Conservation (phyloP, 192 early-diverging fungal species). For the Bifiguratus adelaidae region DNA sequence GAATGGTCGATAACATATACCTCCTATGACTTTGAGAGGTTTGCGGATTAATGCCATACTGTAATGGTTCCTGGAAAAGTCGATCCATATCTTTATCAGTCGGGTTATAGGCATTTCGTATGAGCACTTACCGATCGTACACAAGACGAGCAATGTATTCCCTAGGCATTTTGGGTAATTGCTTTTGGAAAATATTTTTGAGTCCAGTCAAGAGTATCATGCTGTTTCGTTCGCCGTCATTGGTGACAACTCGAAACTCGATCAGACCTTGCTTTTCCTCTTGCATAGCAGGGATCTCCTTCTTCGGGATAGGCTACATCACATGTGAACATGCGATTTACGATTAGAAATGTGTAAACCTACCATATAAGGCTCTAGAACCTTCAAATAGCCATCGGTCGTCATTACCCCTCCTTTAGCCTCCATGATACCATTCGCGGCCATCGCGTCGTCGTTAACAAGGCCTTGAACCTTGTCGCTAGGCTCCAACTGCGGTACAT, state of each 20-base stretch:
- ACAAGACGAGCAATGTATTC: slow-evolving; percentile 96
- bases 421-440: slow-evolving; percentile 10
- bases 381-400: background rate
- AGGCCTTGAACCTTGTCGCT: too few relatives aligned
- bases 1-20: slow-evolving; percentile 94
- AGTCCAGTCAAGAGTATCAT: slow-evolving; percentile 89
- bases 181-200: slow-evolving; percentile 94
- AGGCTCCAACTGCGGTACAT: too few relatives aligned
- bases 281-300: slow-evolving; percentile 47
- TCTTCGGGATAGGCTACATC: slow-evolving; percentile 17
- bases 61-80: slow-evolving; percentile 58
- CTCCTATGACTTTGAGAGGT: slow-evolving; percentile 75
- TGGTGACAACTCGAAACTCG: slow-evolving; percentile 64
- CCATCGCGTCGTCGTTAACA: slow-evolving; percentile 6
- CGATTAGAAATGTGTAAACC: background rate
- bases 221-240: slow-evolving; percentile 66
- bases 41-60: slow-evolving; percentile 70
- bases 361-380: slow-evolving; percentile 3
- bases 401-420: background rate
- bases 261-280: slow-evolving; percentile 60
- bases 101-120: background rate
- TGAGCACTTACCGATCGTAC: slow-evolving; percentile 64
- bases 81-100: background rate
- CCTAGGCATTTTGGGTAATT: slow-evolving; percentile 97
- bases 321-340: background rate